phyloP scores from a whole-genome alignment of 208 protist genomes.

The Trypanosomatidae sp. region DNA sequence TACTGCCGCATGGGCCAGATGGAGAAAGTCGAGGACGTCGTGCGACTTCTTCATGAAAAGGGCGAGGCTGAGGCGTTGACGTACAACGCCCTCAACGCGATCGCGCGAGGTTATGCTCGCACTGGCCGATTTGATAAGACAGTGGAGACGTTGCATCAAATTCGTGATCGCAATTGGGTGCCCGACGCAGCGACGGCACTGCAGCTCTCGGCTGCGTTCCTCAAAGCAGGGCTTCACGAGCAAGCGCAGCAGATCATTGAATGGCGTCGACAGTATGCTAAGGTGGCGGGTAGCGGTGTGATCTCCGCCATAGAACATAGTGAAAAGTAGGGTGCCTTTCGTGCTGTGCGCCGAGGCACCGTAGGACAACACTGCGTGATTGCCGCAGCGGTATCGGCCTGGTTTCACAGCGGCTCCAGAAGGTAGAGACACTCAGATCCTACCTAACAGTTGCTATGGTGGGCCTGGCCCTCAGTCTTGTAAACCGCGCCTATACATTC shows the following conservation, averaged over 20 bases:
- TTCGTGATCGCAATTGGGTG: slow-evolving; percentile 80
- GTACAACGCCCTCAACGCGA: slow-evolving; percentile 79
- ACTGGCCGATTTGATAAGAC: slow-evolving; percentile 84
- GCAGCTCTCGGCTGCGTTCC: slow-evolving; percentile 71
- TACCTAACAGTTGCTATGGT: background rate
- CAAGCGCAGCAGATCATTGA: slow-evolving; percentile 87
- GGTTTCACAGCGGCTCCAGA: background rate
- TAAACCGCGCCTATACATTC: no score
- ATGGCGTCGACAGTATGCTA: slow-evolving; percentile 84
- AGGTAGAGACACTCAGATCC: background rate
- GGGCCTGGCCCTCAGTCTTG: no score
- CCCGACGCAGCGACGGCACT: slow-evolving; percentile 81
- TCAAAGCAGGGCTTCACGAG: slow-evolving; percentile 87
- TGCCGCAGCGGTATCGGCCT: background rate
- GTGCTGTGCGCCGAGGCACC: background rate
- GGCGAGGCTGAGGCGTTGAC: slow-evolving; percentile 37
- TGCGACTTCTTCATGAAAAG: slow-evolving; percentile 23
- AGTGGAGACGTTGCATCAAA: slow-evolving; percentile 71
- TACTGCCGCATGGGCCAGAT: slow-evolving; percentile 81
- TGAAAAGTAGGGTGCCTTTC: background rate
- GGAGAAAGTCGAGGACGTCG: slow-evolving; percentile 69
- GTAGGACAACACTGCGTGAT: background rate
- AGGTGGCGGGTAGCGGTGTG: slow-evolving; percentile 23
- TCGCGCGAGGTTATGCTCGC: slow-evolving; percentile 74
- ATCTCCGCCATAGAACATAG: background rate